phyloP scores from a whole-genome alignment of 768 basidiomycete genomes.

The Suillus weaverae region DNA sequence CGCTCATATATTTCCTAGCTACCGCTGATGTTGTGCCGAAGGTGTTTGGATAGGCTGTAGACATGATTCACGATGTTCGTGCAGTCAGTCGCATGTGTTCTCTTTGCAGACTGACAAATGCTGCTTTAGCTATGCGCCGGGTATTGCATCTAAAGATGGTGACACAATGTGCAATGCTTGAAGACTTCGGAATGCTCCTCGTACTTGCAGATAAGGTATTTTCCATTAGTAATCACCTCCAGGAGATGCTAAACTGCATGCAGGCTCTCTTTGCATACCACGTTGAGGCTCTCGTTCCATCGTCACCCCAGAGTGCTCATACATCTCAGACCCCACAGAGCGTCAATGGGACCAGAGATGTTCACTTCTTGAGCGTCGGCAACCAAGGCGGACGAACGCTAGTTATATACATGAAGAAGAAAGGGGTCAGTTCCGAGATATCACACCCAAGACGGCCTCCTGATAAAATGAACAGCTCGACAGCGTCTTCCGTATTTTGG shows the following conservation, averaged over 20 bases:
- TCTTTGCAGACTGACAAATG: conserved; percentile 3
- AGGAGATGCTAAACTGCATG: neutral
- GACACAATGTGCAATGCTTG: conserved; percentile 93
- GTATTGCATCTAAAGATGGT: conserved; percentile 93
- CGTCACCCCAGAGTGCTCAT: conserved; percentile 66
- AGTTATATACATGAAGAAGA: conserved; percentile 95
- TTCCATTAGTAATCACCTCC: conserved; percentile 1
- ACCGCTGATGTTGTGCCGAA: conserved; percentile 88
- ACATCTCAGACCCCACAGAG: conserved; percentile 84
- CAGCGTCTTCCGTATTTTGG: conserved; percentile 95
- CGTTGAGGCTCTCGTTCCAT: conserved; percentile 94
- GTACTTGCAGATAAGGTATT: conserved; percentile 90
- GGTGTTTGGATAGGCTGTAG: conserved; percentile 96
- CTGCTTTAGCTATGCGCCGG: conserved; percentile 73
- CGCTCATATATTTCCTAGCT: conserved; percentile 41
- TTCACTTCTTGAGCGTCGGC: conserved; percentile 95
- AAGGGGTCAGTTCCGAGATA: conserved; percentile 54
- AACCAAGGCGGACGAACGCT: conserved; percentile 83
- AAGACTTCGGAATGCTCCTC: conserved; percentile 95
- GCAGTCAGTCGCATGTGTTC: conserved; percentile 6
- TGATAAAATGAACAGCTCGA: conserved; percentile 51
- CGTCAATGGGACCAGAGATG: conserved; percentile 86
- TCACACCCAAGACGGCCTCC: conserved; percentile 1
- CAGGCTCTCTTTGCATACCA: conserved; percentile 91
- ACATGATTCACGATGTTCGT: conserved; percentile 81